Evolutionary conservation across 1,139 yeast species (phyloP).

Genomic region (Yamadazyma diddensiae): DNA sequence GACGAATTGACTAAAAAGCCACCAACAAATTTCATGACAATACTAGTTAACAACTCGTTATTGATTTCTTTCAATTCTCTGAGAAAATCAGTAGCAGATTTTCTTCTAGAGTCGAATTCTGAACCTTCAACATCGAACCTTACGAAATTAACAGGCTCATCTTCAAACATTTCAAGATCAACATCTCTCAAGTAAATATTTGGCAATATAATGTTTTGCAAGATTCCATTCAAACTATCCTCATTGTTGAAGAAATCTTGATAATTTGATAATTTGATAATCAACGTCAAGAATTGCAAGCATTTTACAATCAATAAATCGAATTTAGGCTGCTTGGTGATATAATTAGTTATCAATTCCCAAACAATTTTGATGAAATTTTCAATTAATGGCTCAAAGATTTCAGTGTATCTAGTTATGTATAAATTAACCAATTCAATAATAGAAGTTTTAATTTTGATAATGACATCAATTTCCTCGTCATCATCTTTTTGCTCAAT

Average conservation of each 20-base stretch:
- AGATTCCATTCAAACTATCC: constrained; percentile 67
- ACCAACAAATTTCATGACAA: constrained; percentile 74
- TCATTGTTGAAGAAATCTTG: constrained; percentile 63
- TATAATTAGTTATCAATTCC: constrained; percentile 62
- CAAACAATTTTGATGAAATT: constrained; percentile 81
- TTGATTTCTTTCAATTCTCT: constrained; percentile 82
- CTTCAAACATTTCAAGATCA: constrained; percentile 93
- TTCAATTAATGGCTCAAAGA: constrained; percentile 72
- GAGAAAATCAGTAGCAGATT: constrained; percentile 87
- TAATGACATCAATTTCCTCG: constrained; percentile 69
- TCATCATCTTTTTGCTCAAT: constrained; percentile 61
- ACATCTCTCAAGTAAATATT: constrained; percentile 79
- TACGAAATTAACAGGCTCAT: constrained; percentile 91
- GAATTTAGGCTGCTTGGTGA: constrained; percentile 70
- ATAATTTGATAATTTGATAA: constrained; percentile 65
- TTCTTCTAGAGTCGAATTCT: constrained; percentile 87
- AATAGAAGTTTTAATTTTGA: constrained; percentile 76
- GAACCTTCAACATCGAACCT: constrained; percentile 94
- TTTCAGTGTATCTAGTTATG: constrained; percentile 88
- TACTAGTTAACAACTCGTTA: constrained; percentile 68
- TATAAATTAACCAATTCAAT: constrained; percentile 84
- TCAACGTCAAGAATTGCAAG: constrained; percentile 77
- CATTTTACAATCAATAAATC: constrained; percentile 84
- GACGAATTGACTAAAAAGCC: constrained; percentile 58
- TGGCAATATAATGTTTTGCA: constrained; percentile 83